Conservation (phyloP, 352 stramenopile species). For the Phytophthora melonis region DNA sequence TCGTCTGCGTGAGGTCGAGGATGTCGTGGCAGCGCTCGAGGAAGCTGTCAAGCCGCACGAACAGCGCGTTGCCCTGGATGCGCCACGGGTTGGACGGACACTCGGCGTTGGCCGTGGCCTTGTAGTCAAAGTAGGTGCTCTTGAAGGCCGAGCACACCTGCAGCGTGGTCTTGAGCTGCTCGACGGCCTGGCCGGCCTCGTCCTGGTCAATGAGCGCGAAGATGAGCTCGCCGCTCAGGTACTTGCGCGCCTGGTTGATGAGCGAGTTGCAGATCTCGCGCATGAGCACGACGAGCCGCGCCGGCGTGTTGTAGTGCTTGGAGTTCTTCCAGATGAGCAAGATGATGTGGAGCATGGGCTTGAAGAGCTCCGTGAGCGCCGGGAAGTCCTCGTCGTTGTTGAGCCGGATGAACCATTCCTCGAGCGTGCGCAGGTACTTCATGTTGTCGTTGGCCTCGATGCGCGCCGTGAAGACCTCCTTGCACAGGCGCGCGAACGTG, state of each 20-base stretch:
- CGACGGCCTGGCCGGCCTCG: slow-evolving; percentile 93
- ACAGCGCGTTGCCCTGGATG: slow-evolving; percentile 98
- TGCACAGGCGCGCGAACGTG: slow-evolving; percentile 97
- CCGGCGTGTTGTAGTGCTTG: slow-evolving; percentile 98
- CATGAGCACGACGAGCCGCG: slow-evolving; percentile 97
- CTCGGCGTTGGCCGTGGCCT: slow-evolving; percentile 96
- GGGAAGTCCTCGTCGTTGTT: slow-evolving; percentile 96
- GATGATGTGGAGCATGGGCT: slow-evolving; percentile 98
- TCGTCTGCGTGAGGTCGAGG: slow-evolving; percentile 97
- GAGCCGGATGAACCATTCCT: slow-evolving; percentile 97
- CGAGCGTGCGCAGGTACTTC: slow-evolving; percentile 96
- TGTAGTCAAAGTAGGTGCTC: slow-evolving; percentile 98
- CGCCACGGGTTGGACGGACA: slow-evolving; percentile 98
- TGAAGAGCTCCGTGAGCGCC: slow-evolving; percentile 94
- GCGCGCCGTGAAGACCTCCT: slow-evolving; percentile 96
- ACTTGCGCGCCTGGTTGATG: slow-evolving; percentile 94
- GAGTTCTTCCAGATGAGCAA: slow-evolving; percentile 99
- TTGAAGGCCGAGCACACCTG: slow-evolving; percentile 98
- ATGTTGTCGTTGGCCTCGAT: slow-evolving; percentile 99
- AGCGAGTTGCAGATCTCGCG: slow-evolving; percentile 98
- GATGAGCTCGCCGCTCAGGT: slow-evolving; percentile 95
- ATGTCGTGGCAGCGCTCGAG: slow-evolving; percentile 98
- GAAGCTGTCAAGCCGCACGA: slow-evolving; percentile 97
- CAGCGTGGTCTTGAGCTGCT: slow-evolving; percentile 95
- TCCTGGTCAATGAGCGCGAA: slow-evolving; percentile 98